Conservation (phyloP, 768 basidiomycete genomes). For the Psilocybe tampanensis region DNA sequence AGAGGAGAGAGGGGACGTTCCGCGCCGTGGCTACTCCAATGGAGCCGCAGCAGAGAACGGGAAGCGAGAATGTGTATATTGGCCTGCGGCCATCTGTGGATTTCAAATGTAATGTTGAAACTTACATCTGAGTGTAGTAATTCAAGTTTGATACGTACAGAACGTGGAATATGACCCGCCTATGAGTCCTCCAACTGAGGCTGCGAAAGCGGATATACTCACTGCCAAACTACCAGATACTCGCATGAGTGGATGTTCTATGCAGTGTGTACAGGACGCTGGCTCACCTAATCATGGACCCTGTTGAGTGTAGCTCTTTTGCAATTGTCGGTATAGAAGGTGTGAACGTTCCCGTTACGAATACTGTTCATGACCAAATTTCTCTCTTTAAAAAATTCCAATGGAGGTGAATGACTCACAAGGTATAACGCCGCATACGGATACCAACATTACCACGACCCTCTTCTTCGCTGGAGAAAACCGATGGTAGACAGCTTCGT, state of each 20-base stretch:
- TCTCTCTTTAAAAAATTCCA: neutral
- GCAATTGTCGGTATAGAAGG: constrained; percentile 28
- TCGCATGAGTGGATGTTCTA: too few species aligned
- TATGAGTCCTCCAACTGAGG: constrained; percentile 28
- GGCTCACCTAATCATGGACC: constrained; percentile 17
- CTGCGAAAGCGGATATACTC: constrained; percentile 33
- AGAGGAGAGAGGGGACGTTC: constrained; percentile 46
- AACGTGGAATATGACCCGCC: constrained; percentile 37
- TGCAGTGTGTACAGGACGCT: neutral
- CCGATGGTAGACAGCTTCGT: neutral
- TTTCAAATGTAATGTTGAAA: too few species aligned
- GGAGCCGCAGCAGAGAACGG: constrained; percentile 57
- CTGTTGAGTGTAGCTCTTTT: constrained; percentile 23
- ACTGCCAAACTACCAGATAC: constrained; percentile 26
- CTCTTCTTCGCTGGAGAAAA: neutral
- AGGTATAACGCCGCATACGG: neutral
- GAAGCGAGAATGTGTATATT: constrained; percentile 59
- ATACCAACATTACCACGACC: neutral
- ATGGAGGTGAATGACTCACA: too few species aligned
- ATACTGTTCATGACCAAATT: constrained; percentile 1
- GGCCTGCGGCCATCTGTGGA: constrained; percentile 68
- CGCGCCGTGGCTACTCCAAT: constrained; percentile 54
- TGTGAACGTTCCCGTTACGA: constrained; percentile 25
- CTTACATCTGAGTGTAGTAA: too few species aligned
- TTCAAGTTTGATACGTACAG: constrained; percentile 30